phyloP scores from a whole-genome alignment of 2,329 filamentous ascomycete species.

The Geosmithia morbida region DNA sequence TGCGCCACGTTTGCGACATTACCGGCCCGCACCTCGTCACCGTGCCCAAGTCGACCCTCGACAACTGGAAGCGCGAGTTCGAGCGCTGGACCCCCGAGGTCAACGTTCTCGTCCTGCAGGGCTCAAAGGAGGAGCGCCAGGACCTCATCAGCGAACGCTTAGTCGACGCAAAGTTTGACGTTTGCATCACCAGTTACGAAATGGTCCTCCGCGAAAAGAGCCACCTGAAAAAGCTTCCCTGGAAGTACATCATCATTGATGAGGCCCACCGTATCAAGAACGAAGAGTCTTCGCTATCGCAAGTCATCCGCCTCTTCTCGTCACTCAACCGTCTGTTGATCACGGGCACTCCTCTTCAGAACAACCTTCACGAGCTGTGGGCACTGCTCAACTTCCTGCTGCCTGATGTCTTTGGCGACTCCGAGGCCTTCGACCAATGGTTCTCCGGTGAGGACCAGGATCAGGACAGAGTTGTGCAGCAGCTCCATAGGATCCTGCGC shows the following conservation, averaged over 20 bases:
- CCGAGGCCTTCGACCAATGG: constrained; percentile 96
- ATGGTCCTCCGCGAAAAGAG: constrained; percentile 95
- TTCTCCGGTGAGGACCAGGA: constrained; percentile 84
- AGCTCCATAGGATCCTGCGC: constrained; percentile 81
- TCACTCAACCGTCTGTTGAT: constrained; percentile 91
- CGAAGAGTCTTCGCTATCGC: constrained; percentile 90
- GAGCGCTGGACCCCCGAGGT: constrained; percentile 89
- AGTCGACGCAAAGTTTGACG: constrained; percentile 91
- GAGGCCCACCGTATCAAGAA: constrained; percentile 99
- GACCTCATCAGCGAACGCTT: constrained; percentile 79
- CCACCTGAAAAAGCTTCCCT: constrained; percentile 92
- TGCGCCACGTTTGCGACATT: constrained; percentile 81
- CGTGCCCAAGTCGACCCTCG: constrained; percentile 92
- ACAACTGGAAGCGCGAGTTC: constrained; percentile 98
- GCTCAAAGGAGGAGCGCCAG: constrained; percentile 85
- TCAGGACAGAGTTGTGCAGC: constrained; percentile 90
- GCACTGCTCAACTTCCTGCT: constrained; percentile 92
- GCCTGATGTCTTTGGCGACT: constrained; percentile 95
- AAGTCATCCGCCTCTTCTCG: constrained; percentile 92
- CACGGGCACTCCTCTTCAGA: constrained; percentile 91
- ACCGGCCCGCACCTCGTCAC: constrained; percentile 81
- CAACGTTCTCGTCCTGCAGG: constrained; percentile 85
- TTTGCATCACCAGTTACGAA: constrained; percentile 97
- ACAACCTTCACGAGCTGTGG: constrained; percentile 97
- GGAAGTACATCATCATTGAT: constrained; percentile 99